Base-by-base conservation (phyloP, 768 basidiomycete species). In the Mycena kentingensis region DNA sequence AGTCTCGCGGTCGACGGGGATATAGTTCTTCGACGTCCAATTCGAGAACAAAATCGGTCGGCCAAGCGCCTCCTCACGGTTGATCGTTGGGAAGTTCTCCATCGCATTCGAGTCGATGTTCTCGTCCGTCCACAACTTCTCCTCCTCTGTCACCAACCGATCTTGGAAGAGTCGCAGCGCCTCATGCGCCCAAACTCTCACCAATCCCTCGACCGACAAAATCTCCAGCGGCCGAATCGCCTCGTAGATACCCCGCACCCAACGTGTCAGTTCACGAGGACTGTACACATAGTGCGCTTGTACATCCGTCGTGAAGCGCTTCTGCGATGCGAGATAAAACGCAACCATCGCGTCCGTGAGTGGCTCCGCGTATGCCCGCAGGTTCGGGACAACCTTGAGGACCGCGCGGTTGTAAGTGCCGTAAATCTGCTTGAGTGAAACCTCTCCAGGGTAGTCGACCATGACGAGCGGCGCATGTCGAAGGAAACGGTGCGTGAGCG, bases 261-360 rank as follows among this genome's bases (percentile, higher is more conserved):
- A 99, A 46, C 97, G 84, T 2, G 97, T 98, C 25, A 99, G 84
- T 68, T 99, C 97, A 79, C 97, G 92, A 62, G 97, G 97, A 77
- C 88, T 91, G 80, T 99, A 99, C 36, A 99, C 90, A 67, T 99
- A 99, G 68, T 99, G 97, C 0, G 96, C 97, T 70, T 99, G 97
- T n/a, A 87, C 72, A 65, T 98, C 96, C 19, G 95, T 88, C 0
- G 97, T 98, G 74, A 99, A 99, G 18, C 83, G 87, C 59, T 87
- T 86, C 70, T 98, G 95, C 16, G 96, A 98, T 1, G 88, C 88
- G 31, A 94, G 82, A 69, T 97, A 99, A 73, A 99, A 93, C 5
- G 82, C 74, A 51, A 99, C 96, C 97, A 98, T 98, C 3, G 97
- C 94, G 60, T 93, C 89, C 13, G 97, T 99, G 60, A 99, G 85